Conservation (phyloP, 345 rosid species). For the Theobroma cacao region DNA sequence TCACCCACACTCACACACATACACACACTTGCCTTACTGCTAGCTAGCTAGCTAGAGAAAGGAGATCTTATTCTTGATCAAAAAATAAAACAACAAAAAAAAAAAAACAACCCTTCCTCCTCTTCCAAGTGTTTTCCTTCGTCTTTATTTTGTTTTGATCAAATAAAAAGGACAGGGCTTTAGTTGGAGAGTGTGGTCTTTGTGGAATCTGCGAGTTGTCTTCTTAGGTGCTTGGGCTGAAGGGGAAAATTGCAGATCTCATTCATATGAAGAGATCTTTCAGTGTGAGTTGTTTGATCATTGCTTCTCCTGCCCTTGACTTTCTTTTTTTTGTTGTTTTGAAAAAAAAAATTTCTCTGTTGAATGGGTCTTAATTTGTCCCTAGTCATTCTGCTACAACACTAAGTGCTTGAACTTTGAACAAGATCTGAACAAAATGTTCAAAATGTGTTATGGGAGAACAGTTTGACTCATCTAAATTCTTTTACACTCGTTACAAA, state of each 20-base stretch:
- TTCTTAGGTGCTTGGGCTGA: slow-evolving; percentile 22
- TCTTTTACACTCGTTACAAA: neutral
- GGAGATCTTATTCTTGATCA: slow-evolving; percentile 28
- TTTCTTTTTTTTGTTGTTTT: neutral
- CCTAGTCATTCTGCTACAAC: neutral
- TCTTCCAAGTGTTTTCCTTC: slow-evolving; percentile 17
- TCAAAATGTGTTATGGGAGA: slow-evolving; percentile 9
- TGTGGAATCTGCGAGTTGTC: neutral
- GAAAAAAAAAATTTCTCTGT: no score
- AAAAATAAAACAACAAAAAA: neutral
- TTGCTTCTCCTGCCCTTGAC: neutral
- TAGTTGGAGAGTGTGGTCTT: slow-evolving; percentile 17
- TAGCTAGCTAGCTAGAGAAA: slow-evolving; percentile 18
- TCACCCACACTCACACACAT: slow-evolving; percentile 25
- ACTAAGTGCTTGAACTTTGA: slow-evolving; percentile 1
- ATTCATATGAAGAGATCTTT: slow-evolving; percentile 85
- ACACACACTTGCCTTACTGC: slow-evolving; percentile 29
- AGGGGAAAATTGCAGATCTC: slow-evolving; percentile 50
- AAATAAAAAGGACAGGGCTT: slow-evolving; percentile 7
- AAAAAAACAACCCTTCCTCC: slow-evolving; percentile 16
- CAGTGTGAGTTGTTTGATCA: slow-evolving; percentile 49
- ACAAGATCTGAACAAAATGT: slow-evolving; percentile 18
- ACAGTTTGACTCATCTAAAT: slow-evolving; percentile 15
- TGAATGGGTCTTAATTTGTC: neutral
- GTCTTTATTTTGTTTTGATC: slow-evolving; percentile 13